Evolutionary conservation across 2,329 filamentous ascomycete genomes (phyloP).

Genomic region (Penicillium sp.): DNA sequence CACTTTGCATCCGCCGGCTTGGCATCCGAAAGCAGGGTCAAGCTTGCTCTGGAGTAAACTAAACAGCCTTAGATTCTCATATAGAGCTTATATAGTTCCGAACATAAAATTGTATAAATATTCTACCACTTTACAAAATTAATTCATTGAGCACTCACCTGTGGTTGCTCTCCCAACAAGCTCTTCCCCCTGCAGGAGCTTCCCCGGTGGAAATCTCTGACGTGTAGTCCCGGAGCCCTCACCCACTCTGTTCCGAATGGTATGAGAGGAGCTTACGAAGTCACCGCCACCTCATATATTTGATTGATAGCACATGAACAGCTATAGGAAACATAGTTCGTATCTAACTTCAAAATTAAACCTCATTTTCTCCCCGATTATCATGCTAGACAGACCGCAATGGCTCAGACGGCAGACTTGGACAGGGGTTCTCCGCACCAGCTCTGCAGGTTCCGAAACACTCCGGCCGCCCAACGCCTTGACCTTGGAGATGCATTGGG

Average conservation of each 20-base stretch:
- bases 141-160: neutral
- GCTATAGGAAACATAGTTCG: neutral
- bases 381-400: neutral
- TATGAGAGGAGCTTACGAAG: constrained; percentile 8
- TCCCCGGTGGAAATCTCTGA: constrained; percentile 26
- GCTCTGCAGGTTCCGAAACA: constrained; percentile 25
- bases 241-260: constrained; percentile 10
- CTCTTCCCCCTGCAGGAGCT: constrained; percentile 2
- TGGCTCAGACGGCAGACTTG: constrained; percentile 1
- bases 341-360: neutral
- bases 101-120: neutral
- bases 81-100: neutral
- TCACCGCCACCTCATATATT: neutral
- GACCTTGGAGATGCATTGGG: neutral
- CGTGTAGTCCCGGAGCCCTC: constrained; percentile 20
- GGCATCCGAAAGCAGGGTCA: constrained; percentile 23
- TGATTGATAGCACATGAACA: neutral
- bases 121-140: neutral
- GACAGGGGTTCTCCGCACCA: constrained; percentile 29
- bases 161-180: neutral
- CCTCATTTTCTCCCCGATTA: neutral
- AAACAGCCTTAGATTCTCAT: neutral
- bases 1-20: constrained; percentile 22
- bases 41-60: neutral
- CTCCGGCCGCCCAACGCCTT: constrained; percentile 17